Conservation (phyloP, 225 moss, liverwort and hornwort genomes). For the Bryoerythrophyllum caledonicum region DNA sequence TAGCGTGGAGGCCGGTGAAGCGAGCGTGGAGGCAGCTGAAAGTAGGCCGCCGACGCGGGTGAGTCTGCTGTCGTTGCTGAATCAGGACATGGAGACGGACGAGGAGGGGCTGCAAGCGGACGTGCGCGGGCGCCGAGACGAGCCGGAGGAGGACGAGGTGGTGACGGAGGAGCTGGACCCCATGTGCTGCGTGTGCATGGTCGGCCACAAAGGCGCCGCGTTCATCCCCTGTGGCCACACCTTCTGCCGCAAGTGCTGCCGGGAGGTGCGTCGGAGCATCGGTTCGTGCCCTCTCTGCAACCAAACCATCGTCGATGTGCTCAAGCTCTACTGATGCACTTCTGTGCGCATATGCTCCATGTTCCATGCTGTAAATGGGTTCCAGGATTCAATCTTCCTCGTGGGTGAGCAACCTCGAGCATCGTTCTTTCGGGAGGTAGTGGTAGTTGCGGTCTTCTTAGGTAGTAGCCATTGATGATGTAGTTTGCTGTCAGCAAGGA, state of each 20-base stretch:
- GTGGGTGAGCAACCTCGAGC: constrained; percentile 1
- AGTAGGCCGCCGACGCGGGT: constrained; percentile 37
- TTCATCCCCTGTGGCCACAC: constrained; percentile 72
- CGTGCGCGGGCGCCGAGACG: constrained; percentile 8
- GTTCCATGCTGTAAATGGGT: constrained; percentile 5
- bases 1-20: not conserved
- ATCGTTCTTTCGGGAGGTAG: not conserved
- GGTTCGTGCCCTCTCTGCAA: constrained; percentile 63
- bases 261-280: constrained; percentile 44
- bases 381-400: not conserved
- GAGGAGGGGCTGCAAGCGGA: constrained; percentile 26
- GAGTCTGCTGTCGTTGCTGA: constrained; percentile 57
- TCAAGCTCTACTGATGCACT: constrained; percentile 44
- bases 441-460: not conserved
- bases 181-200: constrained; percentile 62
- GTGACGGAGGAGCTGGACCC: constrained; percentile 58
- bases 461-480: not conserved
- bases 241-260: constrained; percentile 66
- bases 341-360: not conserved
- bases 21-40: not conserved
- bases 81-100: constrained; percentile 57
- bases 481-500: not conserved
- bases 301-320: constrained; percentile 49
- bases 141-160: constrained; percentile 22
- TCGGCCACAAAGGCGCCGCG: constrained; percentile 65